phyloP scores from a whole-genome alignment of 1,284 basidiomycete species.

The Cryptococcus wingfieldii region DNA sequence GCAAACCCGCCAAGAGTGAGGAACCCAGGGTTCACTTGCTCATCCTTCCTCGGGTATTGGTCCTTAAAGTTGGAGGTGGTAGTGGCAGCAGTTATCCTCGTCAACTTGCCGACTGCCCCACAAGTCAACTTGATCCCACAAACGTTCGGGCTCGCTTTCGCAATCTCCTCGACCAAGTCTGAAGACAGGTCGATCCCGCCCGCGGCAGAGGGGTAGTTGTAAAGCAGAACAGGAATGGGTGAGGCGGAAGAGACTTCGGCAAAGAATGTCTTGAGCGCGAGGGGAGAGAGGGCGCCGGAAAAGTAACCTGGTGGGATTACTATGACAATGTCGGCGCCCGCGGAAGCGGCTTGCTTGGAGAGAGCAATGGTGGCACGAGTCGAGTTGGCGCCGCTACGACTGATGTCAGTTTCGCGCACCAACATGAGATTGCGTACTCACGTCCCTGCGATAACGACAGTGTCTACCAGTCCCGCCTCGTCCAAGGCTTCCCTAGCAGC shows the following conservation, averaged over 20 bases:
- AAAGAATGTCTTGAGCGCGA: slow-evolving; percentile 74
- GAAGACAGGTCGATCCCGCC: slow-evolving; percentile 82
- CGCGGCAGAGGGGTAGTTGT: slow-evolving; percentile 82
- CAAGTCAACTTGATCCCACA: slow-evolving; percentile 86
- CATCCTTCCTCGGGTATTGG: slow-evolving; percentile 57
- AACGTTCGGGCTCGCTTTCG: slow-evolving; percentile 53
- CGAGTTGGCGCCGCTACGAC: slow-evolving; percentile 61
- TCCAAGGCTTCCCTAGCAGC: slow-evolving; percentile 70
- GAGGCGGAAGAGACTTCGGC: slow-evolving; percentile 69
- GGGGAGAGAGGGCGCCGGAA: slow-evolving; percentile 63
- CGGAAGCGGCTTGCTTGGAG: slow-evolving; percentile 66
- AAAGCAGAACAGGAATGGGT: slow-evolving; percentile 81
- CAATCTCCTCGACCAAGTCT: slow-evolving; percentile 74
- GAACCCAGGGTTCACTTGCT: slow-evolving; percentile 54
- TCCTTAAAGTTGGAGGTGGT: slow-evolving; percentile 57
- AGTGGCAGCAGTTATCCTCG: slow-evolving; percentile 68
- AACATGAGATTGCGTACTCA: slow-evolving; percentile 23
- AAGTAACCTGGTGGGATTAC: slow-evolving; percentile 83
- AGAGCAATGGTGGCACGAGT: slow-evolving; percentile 74
- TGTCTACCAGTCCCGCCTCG: slow-evolving; percentile 56
- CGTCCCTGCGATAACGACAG: slow-evolving; percentile 76
- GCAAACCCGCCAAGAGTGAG: slow-evolving; percentile 71
- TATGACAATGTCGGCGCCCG: slow-evolving; percentile 78
- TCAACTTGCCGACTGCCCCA: slow-evolving; percentile 84
- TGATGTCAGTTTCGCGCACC: no score